Conservation (phyloP, 805 yeast genomes). For the Priceomyces melissophilus region DNA sequence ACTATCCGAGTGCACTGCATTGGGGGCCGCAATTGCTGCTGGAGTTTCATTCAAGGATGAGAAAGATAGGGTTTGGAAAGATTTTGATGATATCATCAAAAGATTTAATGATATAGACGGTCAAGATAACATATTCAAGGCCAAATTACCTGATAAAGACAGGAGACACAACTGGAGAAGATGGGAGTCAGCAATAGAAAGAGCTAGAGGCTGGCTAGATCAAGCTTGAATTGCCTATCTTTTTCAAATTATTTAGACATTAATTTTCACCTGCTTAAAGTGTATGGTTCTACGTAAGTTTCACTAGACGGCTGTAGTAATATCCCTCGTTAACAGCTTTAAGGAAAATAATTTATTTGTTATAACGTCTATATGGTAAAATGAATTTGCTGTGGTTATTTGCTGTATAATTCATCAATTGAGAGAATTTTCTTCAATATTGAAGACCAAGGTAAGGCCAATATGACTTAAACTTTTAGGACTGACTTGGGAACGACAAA, state of each 20-base stretch:
- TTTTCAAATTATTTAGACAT: not conserved
- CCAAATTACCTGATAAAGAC: conserved; percentile 50
- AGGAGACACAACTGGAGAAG: conserved; percentile 63
- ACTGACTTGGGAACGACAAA: no score
- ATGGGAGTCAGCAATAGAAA: conserved; percentile 83
- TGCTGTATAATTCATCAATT: no score
- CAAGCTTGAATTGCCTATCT: conserved; percentile 20
- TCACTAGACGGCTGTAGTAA: not conserved
- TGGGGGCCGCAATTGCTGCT: conserved; percentile 96
- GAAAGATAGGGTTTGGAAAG: conserved; percentile 66
- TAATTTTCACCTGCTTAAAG: not conserved
- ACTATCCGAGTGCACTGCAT: conserved; percentile 87
- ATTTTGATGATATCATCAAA: conserved; percentile 62
- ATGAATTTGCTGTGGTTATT: no score
- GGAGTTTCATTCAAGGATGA: conserved; percentile 57
- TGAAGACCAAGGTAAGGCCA: no score
- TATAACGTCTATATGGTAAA: no score
- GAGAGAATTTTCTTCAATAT: no score
- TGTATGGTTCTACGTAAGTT: no score
- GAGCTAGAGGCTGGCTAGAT: conserved; percentile 79
- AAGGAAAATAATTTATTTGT: no score
- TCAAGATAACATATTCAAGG: conserved; percentile 27
- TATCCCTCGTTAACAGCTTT: no score
- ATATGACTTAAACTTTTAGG: no score
- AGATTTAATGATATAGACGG: conserved; percentile 31